Evolutionary conservation across 257 asterid species (phyloP).

Genomic region (Ehretia macrophylla): DNA sequence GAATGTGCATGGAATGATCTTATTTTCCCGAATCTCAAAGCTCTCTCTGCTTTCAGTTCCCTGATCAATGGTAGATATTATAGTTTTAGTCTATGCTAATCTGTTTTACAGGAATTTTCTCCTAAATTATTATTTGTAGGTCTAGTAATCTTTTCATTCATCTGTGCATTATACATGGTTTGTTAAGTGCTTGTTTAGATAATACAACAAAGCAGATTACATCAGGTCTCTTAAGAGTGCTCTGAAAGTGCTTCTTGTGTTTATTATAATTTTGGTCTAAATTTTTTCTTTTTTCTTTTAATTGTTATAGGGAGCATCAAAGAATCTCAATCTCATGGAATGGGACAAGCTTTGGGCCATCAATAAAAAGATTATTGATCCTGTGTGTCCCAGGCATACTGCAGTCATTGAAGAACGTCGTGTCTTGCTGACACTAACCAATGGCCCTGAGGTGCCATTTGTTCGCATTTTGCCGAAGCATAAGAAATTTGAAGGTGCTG

Average conservation of each 20-base stretch:
- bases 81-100: no score
- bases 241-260: background rate
- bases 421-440: constrained; percentile 52
- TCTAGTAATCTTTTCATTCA: no score
- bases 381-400: constrained; percentile 93
- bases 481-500: constrained; percentile 89
- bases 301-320: constrained; percentile 85
- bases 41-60: background rate
- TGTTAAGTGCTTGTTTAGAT: no score
- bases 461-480: constrained; percentile 73
- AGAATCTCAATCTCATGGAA: constrained; percentile 96
- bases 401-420: constrained; percentile 67
- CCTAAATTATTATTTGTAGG: no score
- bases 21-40: background rate
- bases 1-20: background rate
- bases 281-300: background rate
- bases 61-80: no score
- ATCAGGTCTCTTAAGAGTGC: no score
- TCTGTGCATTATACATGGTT: background rate
- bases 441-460: constrained; percentile 73
- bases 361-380: constrained; percentile 89
- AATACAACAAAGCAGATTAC: no score
- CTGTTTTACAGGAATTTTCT: no score
- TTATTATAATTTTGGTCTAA: background rate
- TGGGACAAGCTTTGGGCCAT: constrained; percentile 99